A percentile compares a stretch with the other conserved stretches of the same genome.
Evolutionary conservation across 176 grass and related monocot species (phyloP).

Genomic region (Canna indica): DNA sequence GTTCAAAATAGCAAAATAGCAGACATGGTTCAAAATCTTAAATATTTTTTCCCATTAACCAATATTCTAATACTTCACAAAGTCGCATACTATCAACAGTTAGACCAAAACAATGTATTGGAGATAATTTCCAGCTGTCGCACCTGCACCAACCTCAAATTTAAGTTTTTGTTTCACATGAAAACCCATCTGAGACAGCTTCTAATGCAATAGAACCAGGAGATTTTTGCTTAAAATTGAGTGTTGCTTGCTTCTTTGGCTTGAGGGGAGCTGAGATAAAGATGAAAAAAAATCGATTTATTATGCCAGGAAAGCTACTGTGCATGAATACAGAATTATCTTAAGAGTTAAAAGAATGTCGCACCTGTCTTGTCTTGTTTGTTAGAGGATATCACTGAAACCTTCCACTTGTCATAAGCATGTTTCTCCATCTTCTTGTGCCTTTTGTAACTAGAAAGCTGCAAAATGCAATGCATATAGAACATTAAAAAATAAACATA

Average conservation of each 20-base stretch:
- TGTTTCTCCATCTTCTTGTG: slow-evolving; percentile 76
- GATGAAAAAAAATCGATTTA: neutral
- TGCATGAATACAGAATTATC: neutral
- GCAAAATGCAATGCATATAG: slow-evolving; percentile 3
- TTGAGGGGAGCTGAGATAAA: slow-evolving; percentile 33
- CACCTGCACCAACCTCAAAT: too few relatives aligned
- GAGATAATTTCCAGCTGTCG: too few relatives aligned
- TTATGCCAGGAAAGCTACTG: neutral
- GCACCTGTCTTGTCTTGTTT: slow-evolving; percentile 56
- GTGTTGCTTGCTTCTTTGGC: slow-evolving; percentile 54
- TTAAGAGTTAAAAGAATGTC: neutral
- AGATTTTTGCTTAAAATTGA: slow-evolving; percentile 56
- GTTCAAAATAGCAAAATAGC: too few relatives aligned
- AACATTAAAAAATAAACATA: too few relatives aligned
- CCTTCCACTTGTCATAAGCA: slow-evolving; percentile 72
- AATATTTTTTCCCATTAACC: too few relatives aligned
- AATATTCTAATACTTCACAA: too few relatives aligned
- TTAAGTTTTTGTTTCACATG: too few relatives aligned
- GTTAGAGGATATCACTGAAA: slow-evolving; percentile 64
- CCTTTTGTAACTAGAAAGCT: slow-evolving; percentile 82
- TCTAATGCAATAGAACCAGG: slow-evolving; percentile 23
- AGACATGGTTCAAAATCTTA: too few relatives aligned
- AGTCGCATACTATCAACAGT: too few relatives aligned
- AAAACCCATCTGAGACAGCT: neutral
- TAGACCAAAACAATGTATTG: too few relatives aligned